Base-by-base conservation (phyloP, 208 protist genomes). In the Trypanosoma mega region DNA sequence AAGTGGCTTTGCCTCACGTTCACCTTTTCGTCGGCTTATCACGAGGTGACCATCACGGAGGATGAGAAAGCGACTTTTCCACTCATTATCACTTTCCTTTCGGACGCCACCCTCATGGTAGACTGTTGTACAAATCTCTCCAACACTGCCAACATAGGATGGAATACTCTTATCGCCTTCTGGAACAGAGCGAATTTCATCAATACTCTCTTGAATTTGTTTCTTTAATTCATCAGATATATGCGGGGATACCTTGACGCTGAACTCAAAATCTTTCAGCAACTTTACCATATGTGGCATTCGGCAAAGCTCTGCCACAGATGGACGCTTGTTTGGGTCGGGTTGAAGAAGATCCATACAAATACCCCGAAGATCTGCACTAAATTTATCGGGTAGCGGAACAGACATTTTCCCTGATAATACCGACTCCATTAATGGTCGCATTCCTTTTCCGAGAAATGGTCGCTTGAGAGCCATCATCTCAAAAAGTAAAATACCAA, bases 31-130 rank as follows among this genome's bases (percentile, higher is more conserved):
- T n/a, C 70, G 61, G 51, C 66, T 76, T 30, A 87, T 80, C 29
- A 80, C 69, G 2, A 83, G 67, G 36, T 67, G 50, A 14, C 80
- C 80, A 30, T 78, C 63, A 21, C 69, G 67, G 48, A 83, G 62
- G 27, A 81, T 63, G 31, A 86, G 69, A 58, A 81, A 86, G 45
- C 80, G 80, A n/a, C n/a, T n/a, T n/a, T 87, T 82, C 80, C 80
- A 83, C 30, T 60, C 67, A 36, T 70, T 71, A 39, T 45, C 74
- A 53, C 72, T 82, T 50, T 86, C 75, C 59, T 82, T 82, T 8
- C 75, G 75, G 4, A 86, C 68, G 51, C 72, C 70, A 21, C 74
- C 74, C 50, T 80, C 74, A 48, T 75, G 79, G 36, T 49, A 68
- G n/a, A 80, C 57, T 7, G 57, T 68, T 11, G 53, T 59, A 46